Conservation (phyloP, 192 early-diverging fungal genomes). For the Anaeromyces robustus region DNA sequence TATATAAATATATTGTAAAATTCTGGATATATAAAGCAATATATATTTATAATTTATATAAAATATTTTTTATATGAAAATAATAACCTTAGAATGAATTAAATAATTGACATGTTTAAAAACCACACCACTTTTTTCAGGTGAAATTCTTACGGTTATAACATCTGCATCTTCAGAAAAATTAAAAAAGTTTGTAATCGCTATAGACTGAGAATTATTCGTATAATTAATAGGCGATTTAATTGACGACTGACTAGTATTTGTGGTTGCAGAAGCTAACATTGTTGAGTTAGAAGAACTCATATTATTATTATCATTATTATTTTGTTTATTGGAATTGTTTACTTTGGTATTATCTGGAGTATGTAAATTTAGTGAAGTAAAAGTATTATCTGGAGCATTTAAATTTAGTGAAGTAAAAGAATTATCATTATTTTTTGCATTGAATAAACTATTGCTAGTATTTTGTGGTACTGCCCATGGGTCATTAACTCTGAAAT, state of each 20-base stretch:
- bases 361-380: neutral
- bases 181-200: neutral
- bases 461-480: neutral
- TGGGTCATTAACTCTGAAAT: neutral
- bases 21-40: too few species aligned
- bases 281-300: neutral
- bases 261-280: neutral
- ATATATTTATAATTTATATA: too few species aligned
- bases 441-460: neutral
- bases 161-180: slow-evolving; percentile 10
- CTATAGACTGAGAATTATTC: neutral
- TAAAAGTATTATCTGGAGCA: neutral
- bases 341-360: neutral
- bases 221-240: neutral
- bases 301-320: neutral
- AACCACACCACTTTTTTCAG: slow-evolving; percentile 39
- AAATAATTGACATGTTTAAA: slow-evolving; percentile 84
- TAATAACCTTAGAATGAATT: slow-evolving; percentile 54
- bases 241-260: neutral
- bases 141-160: slow-evolving; percentile 25
- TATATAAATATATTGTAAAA: too few species aligned
- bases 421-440: neutral
- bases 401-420: neutral
- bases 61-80: slow-evolving; percentile 4
- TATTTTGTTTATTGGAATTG: neutral